Evolutionary conservation across 108 stramenopile species (phyloP).

Genomic region (Cyclotella cryptica): DNA sequence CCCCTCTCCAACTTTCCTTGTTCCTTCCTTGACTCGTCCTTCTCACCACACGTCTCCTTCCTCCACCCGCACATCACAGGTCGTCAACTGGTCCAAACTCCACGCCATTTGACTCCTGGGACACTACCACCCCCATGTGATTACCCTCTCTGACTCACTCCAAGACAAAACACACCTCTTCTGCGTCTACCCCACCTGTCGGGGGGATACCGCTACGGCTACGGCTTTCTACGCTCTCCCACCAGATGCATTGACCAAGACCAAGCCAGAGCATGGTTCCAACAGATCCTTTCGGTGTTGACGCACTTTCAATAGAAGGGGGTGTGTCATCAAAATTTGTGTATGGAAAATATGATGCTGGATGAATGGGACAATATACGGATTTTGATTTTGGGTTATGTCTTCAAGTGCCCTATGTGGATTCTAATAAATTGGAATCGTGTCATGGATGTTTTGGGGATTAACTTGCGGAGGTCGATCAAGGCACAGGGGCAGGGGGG

Average conservation of each 20-base stretch:
- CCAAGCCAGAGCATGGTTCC: constrained; percentile 48
- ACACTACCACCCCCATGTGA: constrained; percentile 44
- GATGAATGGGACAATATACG: constrained; percentile 31
- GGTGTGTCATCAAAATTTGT: constrained; percentile 62
- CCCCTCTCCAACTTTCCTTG: not conserved
- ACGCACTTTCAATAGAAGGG: constrained; percentile 59
- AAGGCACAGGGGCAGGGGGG: constrained; percentile 61
- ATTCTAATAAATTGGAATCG: constrained; percentile 41
- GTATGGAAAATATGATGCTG: constrained; percentile 58
- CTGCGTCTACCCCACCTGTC: constrained; percentile 50
- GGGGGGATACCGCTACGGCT: constrained; percentile 55
- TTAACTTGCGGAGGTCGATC: constrained; percentile 50
- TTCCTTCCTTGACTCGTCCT: not conserved
- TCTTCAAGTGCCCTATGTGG: constrained; percentile 58
- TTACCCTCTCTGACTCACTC: constrained; percentile 42
- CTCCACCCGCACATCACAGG: not conserved
- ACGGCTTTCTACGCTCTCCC: constrained; percentile 28
- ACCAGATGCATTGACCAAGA: constrained; percentile 29
- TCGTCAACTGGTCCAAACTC: constrained; percentile 39
- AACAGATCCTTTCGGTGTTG: constrained; percentile 57
- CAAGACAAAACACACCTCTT: constrained; percentile 62
- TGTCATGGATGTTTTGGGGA: constrained; percentile 49
- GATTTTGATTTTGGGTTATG: constrained; percentile 74
- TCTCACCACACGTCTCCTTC: not conserved
- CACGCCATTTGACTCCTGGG: constrained; percentile 59